Conservation (phyloP, 2,329 filamentous ascomycete species). For the Didymella exigua region DNA sequence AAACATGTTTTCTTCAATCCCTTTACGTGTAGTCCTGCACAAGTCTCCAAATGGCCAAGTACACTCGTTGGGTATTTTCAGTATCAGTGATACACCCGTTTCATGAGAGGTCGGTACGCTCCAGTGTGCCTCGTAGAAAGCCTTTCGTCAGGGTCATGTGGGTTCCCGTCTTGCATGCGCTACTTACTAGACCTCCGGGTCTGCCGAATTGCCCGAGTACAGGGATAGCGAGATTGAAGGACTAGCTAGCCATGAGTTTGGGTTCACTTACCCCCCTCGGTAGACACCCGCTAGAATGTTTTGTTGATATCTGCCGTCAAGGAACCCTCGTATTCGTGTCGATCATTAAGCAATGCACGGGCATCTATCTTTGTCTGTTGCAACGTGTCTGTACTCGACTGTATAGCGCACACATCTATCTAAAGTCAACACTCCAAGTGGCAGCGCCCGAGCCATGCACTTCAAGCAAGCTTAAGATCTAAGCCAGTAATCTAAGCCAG, state of each 20-base stretch:
- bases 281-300: slow-evolving; percentile 6
- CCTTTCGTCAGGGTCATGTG: background rate
- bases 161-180: background rate
- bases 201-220: background rate
- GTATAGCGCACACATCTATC: background rate
- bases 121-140: slow-evolving; percentile 11
- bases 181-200: background rate
- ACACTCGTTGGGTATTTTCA: background rate
- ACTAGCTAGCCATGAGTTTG: background rate
- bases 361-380: background rate
- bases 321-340: background rate
- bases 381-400: background rate
- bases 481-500: background rate
- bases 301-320: slow-evolving; percentile 1
- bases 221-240: slow-evolving; percentile 1
- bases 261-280: slow-evolving; percentile 1
- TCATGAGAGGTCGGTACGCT: background rate
- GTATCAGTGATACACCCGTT: background rate
- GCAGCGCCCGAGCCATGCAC: too few species aligned
- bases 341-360: background rate
- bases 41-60: background rate
- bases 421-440: background rate
- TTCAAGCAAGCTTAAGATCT: background rate
- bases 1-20: too few species aligned
- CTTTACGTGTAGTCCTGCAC: background rate